Percentiles rank a stretch among this genome's conserved stretches.
phyloP scores from a whole-genome alignment of 371 early-diverging fungal genomes.

The Mucor indicus region DNA sequence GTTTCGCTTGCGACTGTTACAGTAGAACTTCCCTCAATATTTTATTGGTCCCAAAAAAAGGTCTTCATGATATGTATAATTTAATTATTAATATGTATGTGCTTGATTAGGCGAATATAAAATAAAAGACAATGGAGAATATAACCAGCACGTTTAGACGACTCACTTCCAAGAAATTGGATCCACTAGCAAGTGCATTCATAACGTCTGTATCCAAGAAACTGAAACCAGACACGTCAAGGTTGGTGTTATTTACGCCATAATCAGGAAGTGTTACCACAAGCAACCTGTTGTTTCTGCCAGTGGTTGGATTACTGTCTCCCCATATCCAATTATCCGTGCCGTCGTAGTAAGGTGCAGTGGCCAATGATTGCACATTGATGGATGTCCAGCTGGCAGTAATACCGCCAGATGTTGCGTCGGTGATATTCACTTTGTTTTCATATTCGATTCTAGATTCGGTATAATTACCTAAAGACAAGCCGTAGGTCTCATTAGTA shows the following conservation, averaged over 20 bases:
- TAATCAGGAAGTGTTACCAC: constrained; percentile 24
- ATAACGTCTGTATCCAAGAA: constrained; percentile 43
- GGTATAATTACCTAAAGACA: constrained; percentile 38
- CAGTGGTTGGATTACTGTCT: constrained; percentile 2
- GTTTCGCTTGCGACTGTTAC: too few relatives aligned
- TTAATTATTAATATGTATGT: too few relatives aligned
- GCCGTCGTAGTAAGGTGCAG: constrained; percentile 1
- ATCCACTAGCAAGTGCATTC: constrained; percentile 20
- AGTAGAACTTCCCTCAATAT: too few relatives aligned
- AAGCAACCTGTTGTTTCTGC: constrained; percentile 12
- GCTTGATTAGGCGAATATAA: too few relatives aligned
- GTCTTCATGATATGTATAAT: too few relatives aligned
- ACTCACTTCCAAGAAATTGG: too few relatives aligned
- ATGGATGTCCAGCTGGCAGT: not conserved
- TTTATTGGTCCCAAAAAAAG: too few relatives aligned
- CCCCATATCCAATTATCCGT: constrained; percentile 32
- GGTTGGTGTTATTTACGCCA: not conserved
- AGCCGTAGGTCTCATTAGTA: constrained; percentile 41
- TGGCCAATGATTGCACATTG: constrained; percentile 2
- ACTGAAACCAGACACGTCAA: constrained; percentile 24
- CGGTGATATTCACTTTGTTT: constrained; percentile 24
- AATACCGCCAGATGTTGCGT: not conserved
- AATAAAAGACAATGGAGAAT: too few relatives aligned
- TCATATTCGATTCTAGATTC: constrained; percentile 46
- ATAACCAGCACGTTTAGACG: too few relatives aligned